Evolutionary conservation across 2,329 filamentous ascomycete species (phyloP).

Genomic region (Mollisia scopiformis): DNA sequence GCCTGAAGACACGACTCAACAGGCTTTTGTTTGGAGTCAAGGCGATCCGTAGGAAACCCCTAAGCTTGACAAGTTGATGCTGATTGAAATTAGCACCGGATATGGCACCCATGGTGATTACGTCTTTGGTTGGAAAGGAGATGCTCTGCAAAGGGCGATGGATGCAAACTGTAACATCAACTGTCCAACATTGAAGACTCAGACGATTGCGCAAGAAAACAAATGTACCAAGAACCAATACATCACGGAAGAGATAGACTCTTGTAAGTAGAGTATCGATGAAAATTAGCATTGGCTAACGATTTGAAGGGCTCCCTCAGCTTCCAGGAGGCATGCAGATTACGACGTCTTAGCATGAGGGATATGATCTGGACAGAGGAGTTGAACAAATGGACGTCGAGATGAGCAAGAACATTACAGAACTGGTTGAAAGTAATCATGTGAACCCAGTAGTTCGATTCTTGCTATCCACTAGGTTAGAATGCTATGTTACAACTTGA

Average conservation of each 20-base stretch:
- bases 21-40: conserved; percentile 45
- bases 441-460: too few species aligned
- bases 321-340: background rate
- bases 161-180: conserved; percentile 45
- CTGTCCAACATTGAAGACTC: conserved; percentile 47
- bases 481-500: background rate
- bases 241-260: conserved; percentile 51
- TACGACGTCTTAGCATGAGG: background rate
- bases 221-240: conserved; percentile 49
- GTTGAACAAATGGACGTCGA: too few species aligned
- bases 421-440: too few species aligned
- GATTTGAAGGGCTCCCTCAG: background rate
- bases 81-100: conserved; percentile 38
- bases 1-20: conserved; percentile 47
- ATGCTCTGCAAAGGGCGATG: conserved; percentile 52
- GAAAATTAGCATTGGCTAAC: background rate
- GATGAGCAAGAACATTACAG: too few species aligned
- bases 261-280: conserved; percentile 41
- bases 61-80: background rate
- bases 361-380: too few species aligned
- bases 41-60: conserved; percentile 40
- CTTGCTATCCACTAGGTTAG: background rate
- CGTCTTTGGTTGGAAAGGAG: conserved; percentile 53
- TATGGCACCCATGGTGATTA: conserved; percentile 54
- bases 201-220: conserved; percentile 48